phyloP scores from a whole-genome alignment of 768 basidiomycete genomes.

The Clavulina sp. region DNA sequence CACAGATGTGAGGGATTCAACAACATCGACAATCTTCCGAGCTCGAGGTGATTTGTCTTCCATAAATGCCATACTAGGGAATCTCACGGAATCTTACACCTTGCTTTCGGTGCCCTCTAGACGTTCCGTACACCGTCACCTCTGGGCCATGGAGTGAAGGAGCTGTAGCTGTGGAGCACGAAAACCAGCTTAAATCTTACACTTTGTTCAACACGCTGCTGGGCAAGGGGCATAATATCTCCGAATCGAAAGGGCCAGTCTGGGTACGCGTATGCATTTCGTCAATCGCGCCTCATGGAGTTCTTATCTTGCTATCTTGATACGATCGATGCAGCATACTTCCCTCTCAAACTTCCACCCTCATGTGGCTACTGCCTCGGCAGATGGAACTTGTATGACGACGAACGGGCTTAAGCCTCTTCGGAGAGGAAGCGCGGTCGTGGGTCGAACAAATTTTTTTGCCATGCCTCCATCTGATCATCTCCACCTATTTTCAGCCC shows the following conservation, averaged over 20 bases:
- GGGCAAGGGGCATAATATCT: constrained; percentile 49
- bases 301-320: no score
- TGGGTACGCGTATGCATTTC: constrained; percentile 45
- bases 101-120: constrained; percentile 22
- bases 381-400: constrained; percentile 67
- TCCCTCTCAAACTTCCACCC: constrained; percentile 73
- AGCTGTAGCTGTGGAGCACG: constrained; percentile 63
- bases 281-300: no score
- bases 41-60: constrained; percentile 39
- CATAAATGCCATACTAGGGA: constrained; percentile 4
- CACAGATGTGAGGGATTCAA: constrained; percentile 58
- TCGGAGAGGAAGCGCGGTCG: constrained; percentile 52
- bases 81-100: neutral
- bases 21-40: constrained; percentile 51
- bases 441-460: constrained; percentile 22
- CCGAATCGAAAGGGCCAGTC: constrained; percentile 62
- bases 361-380: constrained; percentile 61
- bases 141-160: constrained; percentile 55
- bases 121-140: constrained; percentile 48
- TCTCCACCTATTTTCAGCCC: constrained; percentile 27
- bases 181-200: constrained; percentile 61
- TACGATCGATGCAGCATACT: constrained; percentile 51
- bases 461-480: neutral
- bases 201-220: constrained; percentile 56
- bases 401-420: constrained; percentile 54